phyloP scores from a whole-genome alignment of 1,284 basidiomycete species.

The Austropuccinia psidii region DNA sequence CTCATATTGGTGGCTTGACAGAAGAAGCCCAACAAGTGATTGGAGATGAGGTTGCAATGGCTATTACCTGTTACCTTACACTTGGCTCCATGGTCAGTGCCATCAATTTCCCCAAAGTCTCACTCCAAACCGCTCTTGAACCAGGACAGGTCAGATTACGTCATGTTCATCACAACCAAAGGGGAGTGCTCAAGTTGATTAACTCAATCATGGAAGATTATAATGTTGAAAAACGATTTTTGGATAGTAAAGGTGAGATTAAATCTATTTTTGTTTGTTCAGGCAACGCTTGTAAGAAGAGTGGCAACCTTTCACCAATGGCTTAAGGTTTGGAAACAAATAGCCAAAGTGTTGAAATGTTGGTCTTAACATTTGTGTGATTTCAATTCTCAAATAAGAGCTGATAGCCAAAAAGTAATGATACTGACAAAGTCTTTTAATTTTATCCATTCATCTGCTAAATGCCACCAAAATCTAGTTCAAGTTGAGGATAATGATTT shows the following conservation, averaged over 20 bases:
- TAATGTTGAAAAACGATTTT: conserved; percentile 99
- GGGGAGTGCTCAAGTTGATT: conserved; percentile 89
- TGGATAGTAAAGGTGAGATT: conserved; percentile 91
- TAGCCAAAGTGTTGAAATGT: too few relatives aligned
- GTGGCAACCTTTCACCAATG: too few relatives aligned
- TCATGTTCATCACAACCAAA: conserved; percentile 94
- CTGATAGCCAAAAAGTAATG: too few relatives aligned
- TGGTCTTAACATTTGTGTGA: too few relatives aligned
- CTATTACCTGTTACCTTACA: conserved; percentile 81
- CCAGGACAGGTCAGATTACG: conserved; percentile 75
- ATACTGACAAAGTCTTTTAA: too few relatives aligned
- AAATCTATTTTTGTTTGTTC: too few relatives aligned
- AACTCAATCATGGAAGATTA: conserved; percentile 85
- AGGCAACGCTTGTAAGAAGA: too few relatives aligned
- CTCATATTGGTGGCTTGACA: conserved; percentile 97
- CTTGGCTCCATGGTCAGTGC: conserved; percentile 82
- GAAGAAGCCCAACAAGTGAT: conserved; percentile 98
- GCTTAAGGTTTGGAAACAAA: too few relatives aligned
- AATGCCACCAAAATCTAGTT: too few relatives aligned
- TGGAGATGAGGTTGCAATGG: conserved; percentile 83
- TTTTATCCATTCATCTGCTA: too few relatives aligned
- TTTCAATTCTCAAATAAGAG: too few relatives aligned
- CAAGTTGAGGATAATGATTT: too few relatives aligned
- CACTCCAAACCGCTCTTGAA: conserved; percentile 76
- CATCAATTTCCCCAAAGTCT: conserved; percentile 99